Evolutionary conservation across 805 yeast species (phyloP), one percentile per base, ranked within the genome.

Genomic region (Sugiyamaella boreocaroliniensis): DNA sequence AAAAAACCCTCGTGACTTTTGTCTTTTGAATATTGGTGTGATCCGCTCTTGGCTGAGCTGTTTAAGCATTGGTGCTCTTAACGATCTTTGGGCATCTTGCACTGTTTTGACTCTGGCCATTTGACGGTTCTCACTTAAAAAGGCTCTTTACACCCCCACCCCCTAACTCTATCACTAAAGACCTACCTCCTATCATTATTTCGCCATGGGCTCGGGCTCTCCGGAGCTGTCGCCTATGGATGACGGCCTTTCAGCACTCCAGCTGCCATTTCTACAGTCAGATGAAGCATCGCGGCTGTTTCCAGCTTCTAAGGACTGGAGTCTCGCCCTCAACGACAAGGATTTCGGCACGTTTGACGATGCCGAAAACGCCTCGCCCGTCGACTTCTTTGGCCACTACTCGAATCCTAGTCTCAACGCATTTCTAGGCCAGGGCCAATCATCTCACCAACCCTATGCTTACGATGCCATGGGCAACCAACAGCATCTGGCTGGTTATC

Each of bases 321-420:
- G 51, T n/a, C 40, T 51, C 12, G 58, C 47, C 6, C 53, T 56
- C n/a, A 47, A 47, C 45, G 54, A 51, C 16, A 55, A 50, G 29
- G 58, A 55, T 43, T 14, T 41, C 18, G 42, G 45, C 16, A 26
- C 47, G 20, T 52, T 52, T 32, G 62, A 58, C 18, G 59, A 56
- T 12, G 47, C 29, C 11, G 58, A 55, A 22, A 49, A 50, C 16
- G 40, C 47, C 40, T 58, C 58, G 6, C 56, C 60, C 2, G 55
- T 50, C 19, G 61, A 58, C 42, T 60, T 60, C 46, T 53, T 60
- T 34, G 63, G 63, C 15, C 63, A 59, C 41, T 59, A 59, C 43
- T 47, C 58, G 29, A 43, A 22, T 11, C 50, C 52, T 14, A 32
- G 37, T 26, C 29, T 45, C 29, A 37, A 34, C 15, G 32, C 19